Base-by-base conservation (phyloP, 768 basidiomycete genomes). In the Russula abietina region DNA sequence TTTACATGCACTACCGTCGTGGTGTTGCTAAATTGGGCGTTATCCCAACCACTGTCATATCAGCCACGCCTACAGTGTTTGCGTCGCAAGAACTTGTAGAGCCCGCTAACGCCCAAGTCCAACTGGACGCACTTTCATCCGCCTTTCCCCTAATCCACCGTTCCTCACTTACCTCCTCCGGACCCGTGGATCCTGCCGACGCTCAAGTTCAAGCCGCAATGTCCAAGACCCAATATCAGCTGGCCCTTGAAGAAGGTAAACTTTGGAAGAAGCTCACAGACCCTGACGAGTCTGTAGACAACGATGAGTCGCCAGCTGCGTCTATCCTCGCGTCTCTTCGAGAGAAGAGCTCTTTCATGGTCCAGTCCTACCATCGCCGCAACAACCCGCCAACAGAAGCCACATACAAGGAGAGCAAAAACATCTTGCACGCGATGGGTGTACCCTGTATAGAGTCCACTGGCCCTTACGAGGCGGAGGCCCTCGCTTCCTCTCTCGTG, bases 381-480 rank as follows among this genome's bases (percentile, higher is more conserved):
- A 82, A 75, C 58, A 80, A 81, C 62, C 72, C 82, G 4, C 91
- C 93, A 0, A 85, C 85, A 0, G 55, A 74, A 12, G 75, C 77
- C 32, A 91, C 88, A 3, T 94, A 92, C 68, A 74, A 77, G 0
- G 86, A 94, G 70, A 82, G 83, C 65, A 85, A 80, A 70, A 81
- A 83, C 56, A 81, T 95, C 26, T 69, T 96, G 9, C 68, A 72
- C 26, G 86, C 88, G 0, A 89, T 95, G 88, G 93, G 93, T n/a
- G 79, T 94, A 2, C 87, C 87, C 0, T 88, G 86, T 68, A 71
- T 95, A 33, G 83, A 89, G 19, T 76, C 87, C 10, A 76, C 77
- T 0, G 86, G 86, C 0, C 81, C 87, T 0, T 85, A 81, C 60
- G 94, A 97, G 71, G 94, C 88, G 1, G 94, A 97, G 73, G 92